Evolutionary conservation across 352 stramenopile species (phyloP), one percentile per base, ranked within the genome.

Genomic region (Phytophthora megakarya): DNA sequence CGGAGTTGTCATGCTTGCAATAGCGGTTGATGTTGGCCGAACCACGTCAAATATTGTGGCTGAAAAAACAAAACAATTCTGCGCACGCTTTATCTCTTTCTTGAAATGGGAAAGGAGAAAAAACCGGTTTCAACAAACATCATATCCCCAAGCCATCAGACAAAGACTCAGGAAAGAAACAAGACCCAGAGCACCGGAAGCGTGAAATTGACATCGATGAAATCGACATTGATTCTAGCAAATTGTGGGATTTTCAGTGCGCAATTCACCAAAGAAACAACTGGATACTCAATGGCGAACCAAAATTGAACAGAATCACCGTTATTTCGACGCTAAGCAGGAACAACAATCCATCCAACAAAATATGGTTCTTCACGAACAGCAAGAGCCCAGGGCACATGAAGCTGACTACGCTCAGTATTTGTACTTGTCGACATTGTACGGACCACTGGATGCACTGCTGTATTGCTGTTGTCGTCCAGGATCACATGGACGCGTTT

Each of bases 401-500:
- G n/a, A 57, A 42, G 60, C 21, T n/a, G 60, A 69, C 28, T 69
- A 69, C 38, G 51, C 50, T 9, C 44, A 53, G 16, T 68, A 64
- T n/a, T 30, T 69, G n/a, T 64, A 69, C 35, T 40, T 69, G 19
- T 43, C 37, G 6, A 64, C 38, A 26, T 42, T 58, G 26, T 69
- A 69, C 37, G 52, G 61, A 1, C 61, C 52, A 3, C 45, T 68
- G 3, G 60, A 68, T 26, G 26, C 42, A 9, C 25, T 69, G 19
- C 15, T 69, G 5, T 69, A 64, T 25, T 69, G 38, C 9, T 69
- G 61, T 32, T 69, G 61, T 6, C 45, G 40, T n/a, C 38, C 38
- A 23, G 53, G 61, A 54, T 48, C 23, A 3, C 61, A 69, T 39
- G 61, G 61, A 5, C 46, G 38, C 19, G 13, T 68, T 19, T 68